These are phyloP conservation scores for Eragrostis nindensis DNA, from an alignment of 176 grass and related monocot species.

Conservation along the genomic window DNA sequence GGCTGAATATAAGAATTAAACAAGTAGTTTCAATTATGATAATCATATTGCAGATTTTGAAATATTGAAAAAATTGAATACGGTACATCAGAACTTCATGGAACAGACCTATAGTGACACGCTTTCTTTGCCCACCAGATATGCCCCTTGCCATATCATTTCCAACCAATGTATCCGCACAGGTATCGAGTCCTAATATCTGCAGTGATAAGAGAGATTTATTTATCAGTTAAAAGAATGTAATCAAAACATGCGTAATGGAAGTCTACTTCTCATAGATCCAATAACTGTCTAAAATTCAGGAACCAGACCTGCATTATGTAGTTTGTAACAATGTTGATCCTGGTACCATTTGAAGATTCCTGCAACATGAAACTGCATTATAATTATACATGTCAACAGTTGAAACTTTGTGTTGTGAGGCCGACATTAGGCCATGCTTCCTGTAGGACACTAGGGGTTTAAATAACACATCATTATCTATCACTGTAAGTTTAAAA, in stretches of 20 bases:
- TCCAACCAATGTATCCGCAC: conserved; percentile 68
- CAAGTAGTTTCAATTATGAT: not conserved
- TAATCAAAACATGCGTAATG: not conserved
- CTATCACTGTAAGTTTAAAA: no score
- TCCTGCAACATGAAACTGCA: conserved; percentile 45
- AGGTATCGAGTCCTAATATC: conserved; percentile 64
- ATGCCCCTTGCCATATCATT: conserved; percentile 72
- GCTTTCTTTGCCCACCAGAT: conserved; percentile 24
- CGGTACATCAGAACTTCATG: not conserved
- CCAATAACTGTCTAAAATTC: not conserved
- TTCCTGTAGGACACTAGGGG: not conserved
- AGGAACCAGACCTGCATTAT: conserved; percentile 55
- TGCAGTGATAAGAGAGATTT: not conserved
- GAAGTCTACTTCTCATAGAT: not conserved
- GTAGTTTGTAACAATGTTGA: conserved; percentile 65
- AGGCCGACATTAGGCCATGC: not conserved
- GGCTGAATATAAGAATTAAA: no score
- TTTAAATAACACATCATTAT: not conserved
- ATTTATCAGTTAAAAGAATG: not conserved
- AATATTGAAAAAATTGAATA: not conserved
- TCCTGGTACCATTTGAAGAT: conserved; percentile 44
- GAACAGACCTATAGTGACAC: conserved; percentile 63
- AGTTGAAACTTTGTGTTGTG: not conserved
- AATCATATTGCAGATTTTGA: not conserved
- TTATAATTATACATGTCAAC: not conserved